Evolutionary conservation across 208 protist species (phyloP), one percentile per base, ranked within the genome.

Genomic region (Wallacemonas collosoma): DNA sequence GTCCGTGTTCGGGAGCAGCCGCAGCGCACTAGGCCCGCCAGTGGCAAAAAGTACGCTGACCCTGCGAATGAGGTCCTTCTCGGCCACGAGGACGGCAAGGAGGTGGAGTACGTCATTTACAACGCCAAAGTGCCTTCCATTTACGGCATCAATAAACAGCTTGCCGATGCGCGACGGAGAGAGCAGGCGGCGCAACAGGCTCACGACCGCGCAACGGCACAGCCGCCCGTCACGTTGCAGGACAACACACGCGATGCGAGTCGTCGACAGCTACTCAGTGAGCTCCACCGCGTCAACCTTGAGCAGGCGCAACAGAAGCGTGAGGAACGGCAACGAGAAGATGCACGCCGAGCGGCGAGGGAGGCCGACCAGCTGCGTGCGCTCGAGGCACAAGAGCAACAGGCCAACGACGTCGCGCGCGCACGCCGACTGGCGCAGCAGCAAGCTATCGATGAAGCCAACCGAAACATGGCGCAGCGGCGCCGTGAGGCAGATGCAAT

Each of bases 91-190:
- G 57, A 82, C 63, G 68, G 74, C 2, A 67, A 68, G 9, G 62
- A 82, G 57, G 80, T 81, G 35, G 79, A 91, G 72, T 91, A 86
- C 47, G 66, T 85, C n/a, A 80, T 91, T n/a, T 92, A 88, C 75
- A 85, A 90, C 63, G 68, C 87, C 55, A 88, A 79, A 51, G 61
- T 88, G 17, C 85, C 86, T 6, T 92, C 82, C 2, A 83, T 90
- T 68, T 68, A 82, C 45, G 89, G 81, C 11, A 67, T 86, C n/a
- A 90, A 94, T 76, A 77, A 80, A 72, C 80, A 82, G 62, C 68
- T 94, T 48, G 81, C 83, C 39, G 79, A 92, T 65, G 57, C 67
- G n/a, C 81, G 81, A 62, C 47, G 67, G 40, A 47, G 47, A 5
- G 70, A 80, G 15, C 51, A 63, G n/a, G 50, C 43, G 26, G 74